Base-by-base conservation (phyloP, 345 rosid genomes). In the Eucalyptus urophylla region DNA sequence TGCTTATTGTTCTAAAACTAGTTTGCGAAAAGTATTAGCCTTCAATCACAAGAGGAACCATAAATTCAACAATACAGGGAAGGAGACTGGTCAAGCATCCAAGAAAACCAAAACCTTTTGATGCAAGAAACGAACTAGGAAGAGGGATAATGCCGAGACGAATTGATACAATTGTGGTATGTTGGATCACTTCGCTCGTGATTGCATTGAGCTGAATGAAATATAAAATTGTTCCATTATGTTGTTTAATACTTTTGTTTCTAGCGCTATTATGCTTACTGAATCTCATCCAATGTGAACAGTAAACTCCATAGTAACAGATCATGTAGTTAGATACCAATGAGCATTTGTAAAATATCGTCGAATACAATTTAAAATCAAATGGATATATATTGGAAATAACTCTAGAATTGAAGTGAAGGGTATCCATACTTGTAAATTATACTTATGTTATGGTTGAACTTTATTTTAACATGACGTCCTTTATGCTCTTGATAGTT, bases 401-500 rank as follows among this genome's bases (percentile, higher is more conserved):
- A 50, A 72, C 19, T 49, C 67, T 19, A 67, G 9, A 72, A 43
- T 72, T 33, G 29, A 88, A 49, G 33, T 88, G 3, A 88, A 88
- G 37, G 89, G 15, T 3, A 40, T 88, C 8, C 54, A 44, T 14
- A 49, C 86, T 6, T 86, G 67, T 65, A 89, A 86, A 58, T 49
- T 89, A 49, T 19, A 86, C 21, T 33, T 89, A 11, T 6, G 14
- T 37, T 56, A 49, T 44, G 89, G 86, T 44, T 25, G 40, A 54
- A 72, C 31, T 16, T 15, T 89, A 6, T 87, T 31, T 25, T 24
- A 87, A 43, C 87, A 89, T 87, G 91, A 89, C 14, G 81, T 90
- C 60, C 60, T 90, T 5, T 80, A 53, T 87, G 62, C 89, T 45
- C 89, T 47, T 14, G 15, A 90, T 8, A 87, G 81, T 17, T 37